These are phyloP conservation scores for Botryotinia globosa DNA, from an alignment of 2,329 filamentous ascomycete species.

Conservation along the genomic window DNA sequence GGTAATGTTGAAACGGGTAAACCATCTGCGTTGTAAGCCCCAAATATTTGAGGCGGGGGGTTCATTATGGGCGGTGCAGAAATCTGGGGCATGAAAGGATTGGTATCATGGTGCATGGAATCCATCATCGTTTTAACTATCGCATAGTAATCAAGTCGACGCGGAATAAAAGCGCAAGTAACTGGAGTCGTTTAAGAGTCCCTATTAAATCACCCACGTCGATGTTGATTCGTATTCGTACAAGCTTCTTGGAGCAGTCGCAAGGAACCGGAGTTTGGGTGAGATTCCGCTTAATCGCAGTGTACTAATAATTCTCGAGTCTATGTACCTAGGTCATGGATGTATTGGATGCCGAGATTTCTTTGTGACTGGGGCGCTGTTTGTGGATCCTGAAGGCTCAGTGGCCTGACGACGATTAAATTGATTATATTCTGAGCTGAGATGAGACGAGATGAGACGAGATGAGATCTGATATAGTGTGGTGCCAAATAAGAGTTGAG, in stretches of 20 bases:
- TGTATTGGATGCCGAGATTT: background rate
- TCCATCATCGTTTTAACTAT: constrained; percentile 27
- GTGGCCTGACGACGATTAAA: background rate
- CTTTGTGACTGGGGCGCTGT: constrained; percentile 3
- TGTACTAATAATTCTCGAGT: background rate
- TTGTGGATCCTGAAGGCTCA: constrained; percentile 11
- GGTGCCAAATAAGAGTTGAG: background rate
- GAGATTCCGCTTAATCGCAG: background rate
- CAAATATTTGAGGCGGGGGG: constrained; percentile 68
- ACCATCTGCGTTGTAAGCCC: constrained; percentile 58
- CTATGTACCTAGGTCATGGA: background rate
- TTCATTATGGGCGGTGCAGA: constrained; percentile 60
- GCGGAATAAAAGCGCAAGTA: background rate
- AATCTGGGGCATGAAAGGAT: constrained; percentile 54
- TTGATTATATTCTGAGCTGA: background rate
- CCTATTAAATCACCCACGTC: background rate
- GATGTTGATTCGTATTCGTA: constrained; percentile 19
- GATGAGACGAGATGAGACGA: background rate
- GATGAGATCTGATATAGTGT: background rate
- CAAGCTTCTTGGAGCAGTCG: background rate
- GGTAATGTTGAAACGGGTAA: constrained; percentile 56
- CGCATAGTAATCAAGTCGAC: constrained; percentile 9
- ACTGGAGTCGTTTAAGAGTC: background rate
- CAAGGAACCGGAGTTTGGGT: background rate
- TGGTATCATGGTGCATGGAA: constrained; percentile 23